Conservation (phyloP, 306 rosid genomes). For the Inga oerstediana region DNA sequence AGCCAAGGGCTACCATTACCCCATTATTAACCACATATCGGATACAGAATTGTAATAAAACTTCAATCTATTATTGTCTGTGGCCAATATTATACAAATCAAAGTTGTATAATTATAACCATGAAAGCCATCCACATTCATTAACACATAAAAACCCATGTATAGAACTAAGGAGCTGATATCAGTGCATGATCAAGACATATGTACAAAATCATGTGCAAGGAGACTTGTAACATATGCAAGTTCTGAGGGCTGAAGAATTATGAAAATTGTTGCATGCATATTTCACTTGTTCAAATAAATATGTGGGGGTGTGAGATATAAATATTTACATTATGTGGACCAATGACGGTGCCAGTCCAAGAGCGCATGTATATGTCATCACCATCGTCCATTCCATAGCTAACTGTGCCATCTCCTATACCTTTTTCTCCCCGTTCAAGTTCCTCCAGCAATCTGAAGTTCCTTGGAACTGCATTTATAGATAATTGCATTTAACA, state of each 20-base stretch:
- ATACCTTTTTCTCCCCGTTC: slow-evolving; percentile 97
- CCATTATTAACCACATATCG: background rate
- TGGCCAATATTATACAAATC: background rate
- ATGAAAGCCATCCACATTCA: background rate
- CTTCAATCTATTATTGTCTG: background rate
- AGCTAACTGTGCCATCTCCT: slow-evolving; percentile 93
- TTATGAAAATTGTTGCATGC: background rate
- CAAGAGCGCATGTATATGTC: slow-evolving; percentile 97
- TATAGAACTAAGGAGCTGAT: background rate
- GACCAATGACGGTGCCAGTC: slow-evolving; percentile 96
- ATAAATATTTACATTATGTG: slow-evolving; percentile 80
- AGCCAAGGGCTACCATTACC: background rate
- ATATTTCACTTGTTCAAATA: slow-evolving; percentile 9
- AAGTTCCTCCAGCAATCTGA: slow-evolving; percentile 99
- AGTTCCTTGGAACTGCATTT: slow-evolving; percentile 92
- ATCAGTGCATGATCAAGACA: background rate
- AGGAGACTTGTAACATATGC: background rate
- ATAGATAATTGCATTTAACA: slow-evolving; percentile 34
- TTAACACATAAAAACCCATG: background rate
- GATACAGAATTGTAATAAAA: background rate
- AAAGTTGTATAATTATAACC: slow-evolving; percentile 4
- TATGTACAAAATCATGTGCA: background rate
- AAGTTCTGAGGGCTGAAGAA: background rate
- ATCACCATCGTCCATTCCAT: slow-evolving; percentile 99
- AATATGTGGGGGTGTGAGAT: background rate